Evolutionary conservation across 768 basidiomycete species (phyloP), one percentile per base, ranked within the genome.

Genomic region (Lactarius sanguifluus): DNA sequence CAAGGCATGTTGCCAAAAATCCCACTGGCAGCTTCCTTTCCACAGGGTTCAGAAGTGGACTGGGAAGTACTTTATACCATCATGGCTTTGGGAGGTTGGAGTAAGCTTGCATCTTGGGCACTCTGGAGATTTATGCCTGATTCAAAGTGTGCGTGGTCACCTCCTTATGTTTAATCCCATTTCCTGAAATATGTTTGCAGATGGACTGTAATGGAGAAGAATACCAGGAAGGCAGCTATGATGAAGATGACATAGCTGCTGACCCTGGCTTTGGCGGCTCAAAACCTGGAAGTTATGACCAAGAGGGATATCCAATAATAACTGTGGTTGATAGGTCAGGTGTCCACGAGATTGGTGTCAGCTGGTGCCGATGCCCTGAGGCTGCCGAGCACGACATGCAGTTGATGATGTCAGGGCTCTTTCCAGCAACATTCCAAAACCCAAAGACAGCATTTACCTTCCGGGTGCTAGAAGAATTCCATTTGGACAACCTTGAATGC

Each of bases 21-120:
- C 50, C 15, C 62, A 62, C 41, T 36, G 15, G 32, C 12, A 13
- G 38, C 62, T 38, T 28, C 62, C 62, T 16, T 55, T 62, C 54
- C 62, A 62, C 36, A 52, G 62, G 8, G 34, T 62, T 40, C 18
- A 62, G 41, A 54, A 38, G 20, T 62, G 62, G 62, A 41, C 23
- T 7, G 52, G 52, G 28, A 40, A 34, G 25, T 40, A 54, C 28
- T 62, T 62, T 40, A 36, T 20, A 3, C 62, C 62, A 18, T 50
- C 62, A 40, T 62, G 62, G 62, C 20, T 62, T 23, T 18, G 16
- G 34, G 50, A 54, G 55, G 34, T 55, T 25, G 62, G 62, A 5
- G 43, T 62, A 25, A 28, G 62, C 20, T 25, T 62, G 38, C 62
- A 28, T 4, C 52, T 62, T 38, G 62, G 62, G 28, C 62, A 62